phyloP scores from a whole-genome alignment of 441 rosid species.

The Croton laevigatus region DNA sequence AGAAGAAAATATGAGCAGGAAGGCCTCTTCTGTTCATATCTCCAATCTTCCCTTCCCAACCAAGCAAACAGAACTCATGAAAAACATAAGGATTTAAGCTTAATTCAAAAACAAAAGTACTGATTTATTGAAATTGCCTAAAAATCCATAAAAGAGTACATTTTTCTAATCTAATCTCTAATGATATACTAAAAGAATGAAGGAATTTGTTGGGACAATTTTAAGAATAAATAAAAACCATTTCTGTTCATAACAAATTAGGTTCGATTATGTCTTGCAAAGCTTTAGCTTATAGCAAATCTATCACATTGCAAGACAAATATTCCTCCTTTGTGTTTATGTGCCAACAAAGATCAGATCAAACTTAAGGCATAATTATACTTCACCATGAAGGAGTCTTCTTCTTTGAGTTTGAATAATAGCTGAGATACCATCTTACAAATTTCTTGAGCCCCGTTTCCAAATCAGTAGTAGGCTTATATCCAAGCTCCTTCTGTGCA shows the following conservation, averaged over 20 bases:
- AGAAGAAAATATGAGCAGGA: background rate
- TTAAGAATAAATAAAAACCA: background rate
- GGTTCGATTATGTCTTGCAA: background rate
- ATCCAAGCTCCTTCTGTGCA: constrained; percentile 60
- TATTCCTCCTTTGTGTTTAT: background rate
- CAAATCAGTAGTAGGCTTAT: constrained; percentile 59
- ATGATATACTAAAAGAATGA: background rate
- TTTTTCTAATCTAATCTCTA: background rate
- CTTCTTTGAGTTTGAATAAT: constrained; percentile 46
- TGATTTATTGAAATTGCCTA: background rate
- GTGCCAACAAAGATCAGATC: background rate
- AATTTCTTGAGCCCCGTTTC: constrained; percentile 73
- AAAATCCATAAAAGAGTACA: background rate
- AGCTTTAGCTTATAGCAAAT: constrained; percentile 11
- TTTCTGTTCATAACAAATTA: constrained; percentile 2
- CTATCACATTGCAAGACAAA: constrained; percentile 12
- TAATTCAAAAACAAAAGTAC: background rate
- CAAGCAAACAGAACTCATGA: background rate
- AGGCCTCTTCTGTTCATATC: background rate
- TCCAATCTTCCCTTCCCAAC: background rate
- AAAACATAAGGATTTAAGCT: background rate
- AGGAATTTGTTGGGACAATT: constrained; percentile 3
- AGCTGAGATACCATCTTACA: constrained; percentile 63
- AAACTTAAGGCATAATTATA: background rate
- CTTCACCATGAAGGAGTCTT: constrained; percentile 44